phyloP scores from a whole-genome alignment of 2,329 filamentous ascomycete genomes.

The Clarireedia monteithiana region DNA sequence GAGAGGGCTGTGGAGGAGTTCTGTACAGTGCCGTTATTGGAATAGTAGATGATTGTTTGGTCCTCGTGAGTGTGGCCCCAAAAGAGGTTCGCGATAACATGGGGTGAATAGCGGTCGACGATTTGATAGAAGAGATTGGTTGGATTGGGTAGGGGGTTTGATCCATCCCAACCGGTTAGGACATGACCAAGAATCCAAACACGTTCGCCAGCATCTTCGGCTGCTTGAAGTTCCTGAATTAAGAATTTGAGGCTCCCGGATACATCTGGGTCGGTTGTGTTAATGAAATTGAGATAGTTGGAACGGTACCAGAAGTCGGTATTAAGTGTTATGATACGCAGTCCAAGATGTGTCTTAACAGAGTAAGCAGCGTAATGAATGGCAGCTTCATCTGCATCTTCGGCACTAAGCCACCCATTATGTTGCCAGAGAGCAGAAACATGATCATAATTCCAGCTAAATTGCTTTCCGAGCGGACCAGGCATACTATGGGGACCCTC shows the following conservation, averaged over 20 bases:
- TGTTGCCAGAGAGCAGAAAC: slow-evolving; percentile 47
- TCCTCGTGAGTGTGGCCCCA: slow-evolving; percentile 50
- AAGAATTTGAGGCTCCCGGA: slow-evolving; percentile 42
- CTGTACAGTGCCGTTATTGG: slow-evolving; percentile 41
- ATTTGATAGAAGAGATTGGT: slow-evolving; percentile 48
- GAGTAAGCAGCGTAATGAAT: slow-evolving; percentile 50
- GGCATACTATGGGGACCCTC: slow-evolving; percentile 45
- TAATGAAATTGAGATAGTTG: slow-evolving; percentile 44
- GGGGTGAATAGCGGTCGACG: slow-evolving; percentile 44
- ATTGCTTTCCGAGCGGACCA: slow-evolving; percentile 43
- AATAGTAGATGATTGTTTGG: slow-evolving; percentile 45
- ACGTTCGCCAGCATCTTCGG: slow-evolving; percentile 42
- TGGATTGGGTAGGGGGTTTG: slow-evolving; percentile 45
- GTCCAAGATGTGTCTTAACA: slow-evolving; percentile 43
- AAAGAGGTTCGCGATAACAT: slow-evolving; percentile 47
- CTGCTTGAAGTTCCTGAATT: slow-evolving; percentile 43
- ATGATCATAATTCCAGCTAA: slow-evolving; percentile 51
- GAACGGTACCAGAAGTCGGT: slow-evolving; percentile 40
- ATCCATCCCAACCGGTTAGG: slow-evolving; percentile 47
- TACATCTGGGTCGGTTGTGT: slow-evolving; percentile 42
- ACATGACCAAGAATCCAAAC: slow-evolving; percentile 50
- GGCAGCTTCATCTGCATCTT: slow-evolving; percentile 38
- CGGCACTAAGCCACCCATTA: slow-evolving; percentile 44
- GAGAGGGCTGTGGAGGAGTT: slow-evolving; percentile 36
- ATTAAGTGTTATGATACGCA: slow-evolving; percentile 45